Evolutionary conservation across 2,329 filamentous ascomycete species (phyloP), one percentile per base, ranked within the genome.

Genomic region (Celoporthe dispersa): DNA sequence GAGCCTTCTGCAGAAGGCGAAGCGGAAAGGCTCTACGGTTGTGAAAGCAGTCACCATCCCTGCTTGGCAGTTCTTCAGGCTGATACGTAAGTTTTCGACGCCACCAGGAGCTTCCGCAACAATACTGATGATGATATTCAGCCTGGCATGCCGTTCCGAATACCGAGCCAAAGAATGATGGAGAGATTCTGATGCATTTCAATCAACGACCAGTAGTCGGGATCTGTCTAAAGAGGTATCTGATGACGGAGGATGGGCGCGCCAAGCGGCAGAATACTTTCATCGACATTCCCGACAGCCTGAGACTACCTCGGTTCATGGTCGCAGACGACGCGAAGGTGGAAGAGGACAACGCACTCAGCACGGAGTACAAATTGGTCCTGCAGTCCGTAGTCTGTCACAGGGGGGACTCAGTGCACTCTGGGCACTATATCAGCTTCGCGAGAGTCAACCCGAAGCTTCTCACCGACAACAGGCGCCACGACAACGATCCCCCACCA

Each of bases 51-150:
- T 98, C 19, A 91, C 95, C 70, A 97, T 98, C 84, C 95, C 95
- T 51, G 96, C 96, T 1, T 98, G 94, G 94, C 95, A 98, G 76
- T 97, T 98, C 77, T 98, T 98, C 81, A 94, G 92, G 76, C 84
- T 98, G 35, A 94, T 98, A 75, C 94, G 92, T 94, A 83, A 81
- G 92, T 68, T 25, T 33, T 44, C 41, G 33, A 25, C 28, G 16
- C 31, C 31, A 16, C 8, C 5, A 6, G 59, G n/a, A 61, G 59
- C 3, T 39, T 37, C 8, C n/a, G 51, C 4, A 48, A 51, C 25
- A 28, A 37, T 69, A 73, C 82, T 84, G 78, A 84, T 76, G 73
- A 64, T 64, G 22, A 59, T 70, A 68, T 76, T 7, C 12, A 94
- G 92, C 94, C 37, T 98, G 94, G 94, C 94, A 97, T 78, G 94